Conservation (phyloP, 2,329 filamentous ascomycete species). For the Xylariomycetidae sp. region DNA sequence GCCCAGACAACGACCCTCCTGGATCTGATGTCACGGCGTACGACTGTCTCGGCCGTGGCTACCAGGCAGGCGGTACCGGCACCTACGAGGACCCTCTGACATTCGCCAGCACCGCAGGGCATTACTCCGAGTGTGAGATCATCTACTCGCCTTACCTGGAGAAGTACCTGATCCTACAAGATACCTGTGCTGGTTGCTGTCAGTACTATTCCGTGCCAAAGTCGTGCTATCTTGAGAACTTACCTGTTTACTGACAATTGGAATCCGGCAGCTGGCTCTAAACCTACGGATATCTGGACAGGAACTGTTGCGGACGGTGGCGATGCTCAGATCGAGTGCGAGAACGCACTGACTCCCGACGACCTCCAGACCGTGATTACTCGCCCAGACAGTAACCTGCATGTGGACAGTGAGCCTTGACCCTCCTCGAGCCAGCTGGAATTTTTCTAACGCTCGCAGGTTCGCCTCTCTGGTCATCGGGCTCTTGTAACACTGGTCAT, state of each 20-base stretch:
- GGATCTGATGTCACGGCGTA: constrained; percentile 29
- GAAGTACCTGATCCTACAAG: constrained; percentile 36
- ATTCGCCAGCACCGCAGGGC: constrained; percentile 35
- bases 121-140: constrained; percentile 38
- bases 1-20: constrained; percentile 34
- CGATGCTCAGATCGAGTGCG: constrained; percentile 29
- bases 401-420: constrained; percentile 27
- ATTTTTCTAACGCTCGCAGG: constrained; percentile 2
- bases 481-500: constrained; percentile 19
- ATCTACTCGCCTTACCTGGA: constrained; percentile 38
- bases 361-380: constrained; percentile 24
- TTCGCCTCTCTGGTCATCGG: constrained; percentile 1
- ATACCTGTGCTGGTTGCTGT: constrained; percentile 19
- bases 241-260: too few species aligned
- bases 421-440: neutral
- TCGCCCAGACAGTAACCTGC: constrained; percentile 23
- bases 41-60: constrained; percentile 29
- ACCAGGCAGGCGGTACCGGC: constrained; percentile 35
- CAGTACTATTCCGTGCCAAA: constrained; percentile 6
- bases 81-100: constrained; percentile 38
- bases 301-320: constrained; percentile 29
- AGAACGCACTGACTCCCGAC: constrained; percentile 28
- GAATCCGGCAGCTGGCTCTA: constrained; percentile 20
- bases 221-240: too few species aligned
- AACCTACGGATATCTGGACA: constrained; percentile 27